Evolutionary conservation across 768 basidiomycete species (phyloP).

Genomic region (Lactifluus hygrophoroides): DNA sequence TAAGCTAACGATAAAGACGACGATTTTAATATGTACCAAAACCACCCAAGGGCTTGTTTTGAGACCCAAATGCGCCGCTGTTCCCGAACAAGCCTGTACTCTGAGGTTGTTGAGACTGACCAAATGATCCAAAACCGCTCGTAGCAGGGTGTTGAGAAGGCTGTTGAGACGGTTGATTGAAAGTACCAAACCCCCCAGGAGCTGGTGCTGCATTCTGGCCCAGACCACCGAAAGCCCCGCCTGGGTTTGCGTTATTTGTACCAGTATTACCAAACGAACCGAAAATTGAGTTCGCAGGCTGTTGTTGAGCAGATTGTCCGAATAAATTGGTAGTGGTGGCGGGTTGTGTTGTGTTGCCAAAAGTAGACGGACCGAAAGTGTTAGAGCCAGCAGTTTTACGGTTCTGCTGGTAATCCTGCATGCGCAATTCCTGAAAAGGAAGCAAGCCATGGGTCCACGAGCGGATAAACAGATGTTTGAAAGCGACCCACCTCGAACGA

Average conservation of each 20-base stretch:
- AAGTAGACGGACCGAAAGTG: constrained; percentile 29
- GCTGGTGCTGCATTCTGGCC: constrained; percentile 19
- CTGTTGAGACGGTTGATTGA: constrained; percentile 22
- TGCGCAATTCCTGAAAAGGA: constrained; percentile 34
- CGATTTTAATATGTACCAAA: constrained; percentile 9
- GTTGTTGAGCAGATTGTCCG: constrained; percentile 27
- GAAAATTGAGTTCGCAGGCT: constrained; percentile 24
- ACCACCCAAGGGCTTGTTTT: constrained; percentile 26
- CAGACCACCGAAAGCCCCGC: constrained; percentile 26
- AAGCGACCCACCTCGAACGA: constrained; percentile 43
- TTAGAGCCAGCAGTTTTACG: constrained; percentile 33
- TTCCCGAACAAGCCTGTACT: constrained; percentile 25
- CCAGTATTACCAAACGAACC: constrained; percentile 24
- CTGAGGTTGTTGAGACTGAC: constrained; percentile 22
- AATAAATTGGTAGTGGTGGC: constrained; percentile 23
- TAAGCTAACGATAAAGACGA: neutral
- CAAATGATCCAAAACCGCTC: constrained; percentile 30
- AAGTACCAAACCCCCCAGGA: constrained; percentile 22
- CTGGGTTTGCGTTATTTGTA: constrained; percentile 21
- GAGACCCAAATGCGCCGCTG: constrained; percentile 26
- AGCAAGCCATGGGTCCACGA: no score
- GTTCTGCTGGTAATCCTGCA: constrained; percentile 40
- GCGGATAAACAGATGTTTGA: constrained; percentile 12
- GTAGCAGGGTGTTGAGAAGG: constrained; percentile 25
- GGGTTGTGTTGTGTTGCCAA: constrained; percentile 27